A percentile compares a stretch with the other conserved stretches of the same genome.
These are phyloP conservation scores for Aspergillus terreus DNA, from an alignment of 2,329 filamentous ascomycete species.

Conservation along the genomic window DNA sequence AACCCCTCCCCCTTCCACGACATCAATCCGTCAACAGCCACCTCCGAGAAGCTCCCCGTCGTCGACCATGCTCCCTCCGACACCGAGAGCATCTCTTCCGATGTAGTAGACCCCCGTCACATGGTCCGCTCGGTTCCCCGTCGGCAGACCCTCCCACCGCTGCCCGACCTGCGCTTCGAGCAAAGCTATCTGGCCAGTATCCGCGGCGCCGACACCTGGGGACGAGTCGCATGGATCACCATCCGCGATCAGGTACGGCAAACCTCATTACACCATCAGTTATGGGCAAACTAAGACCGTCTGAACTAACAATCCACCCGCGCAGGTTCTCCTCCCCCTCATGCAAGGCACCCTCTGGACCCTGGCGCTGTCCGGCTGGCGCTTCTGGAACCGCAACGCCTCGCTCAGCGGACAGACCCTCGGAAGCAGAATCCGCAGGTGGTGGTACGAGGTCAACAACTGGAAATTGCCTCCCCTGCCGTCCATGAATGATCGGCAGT, in stretches of 20 bases:
- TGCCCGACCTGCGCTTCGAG: constrained; percentile 87
- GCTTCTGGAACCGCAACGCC: constrained; percentile 78
- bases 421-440: constrained; percentile 74
- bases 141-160: constrained; percentile 59
- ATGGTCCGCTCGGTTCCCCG: constrained; percentile 34
- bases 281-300: background rate
- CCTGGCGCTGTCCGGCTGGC: constrained; percentile 79
- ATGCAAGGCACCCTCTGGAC: constrained; percentile 88
- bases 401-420: constrained; percentile 71
- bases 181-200: constrained; percentile 96
- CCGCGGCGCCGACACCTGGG: constrained; percentile 71
- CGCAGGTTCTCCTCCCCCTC: constrained; percentile 76
- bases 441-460: constrained; percentile 95
- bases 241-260: constrained; percentile 73
- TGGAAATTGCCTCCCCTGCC: constrained; percentile 64
- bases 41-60: constrained; percentile 63
- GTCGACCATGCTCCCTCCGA: constrained; percentile 46
- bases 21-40: constrained; percentile 73
- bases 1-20: constrained; percentile 70
- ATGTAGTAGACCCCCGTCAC: constrained; percentile 40
- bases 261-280: too few species aligned
- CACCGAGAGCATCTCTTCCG: constrained; percentile 44
- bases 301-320: background rate
- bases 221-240: constrained; percentile 79
- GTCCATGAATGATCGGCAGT: constrained; percentile 24